Evolutionary conservation across 257 asterid species (phyloP), one percentile per base, ranked within the genome.

Genomic region (Datura wrightii): DNA sequence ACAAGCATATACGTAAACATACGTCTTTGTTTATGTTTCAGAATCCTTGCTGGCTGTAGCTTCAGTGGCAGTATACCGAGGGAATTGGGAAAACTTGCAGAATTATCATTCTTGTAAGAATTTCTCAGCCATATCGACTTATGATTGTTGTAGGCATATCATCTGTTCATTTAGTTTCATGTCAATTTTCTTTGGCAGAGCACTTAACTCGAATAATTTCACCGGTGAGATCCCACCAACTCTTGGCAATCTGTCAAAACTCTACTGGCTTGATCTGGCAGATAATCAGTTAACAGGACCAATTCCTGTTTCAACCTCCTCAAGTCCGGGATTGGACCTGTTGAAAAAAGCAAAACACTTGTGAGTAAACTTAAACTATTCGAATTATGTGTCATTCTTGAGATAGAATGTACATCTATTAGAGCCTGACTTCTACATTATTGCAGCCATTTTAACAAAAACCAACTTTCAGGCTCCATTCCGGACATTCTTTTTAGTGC

Each of bases 1-100:
- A 10, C 55, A 1, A 31, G 4, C 82, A 6, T 76, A 36, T 52
- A 52, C 0, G 31, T 0, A 13, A 67, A 67, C 0, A 4, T 24
- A 24, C 31, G 31, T 10, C 14, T 52, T 2, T 55, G 10, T 86
- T 34, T 85, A 58, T 48, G 65, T 82, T 83, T 82, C 94, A 96
- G 99, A 87, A 96, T 96, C 87, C 90, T 96, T 11, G 98, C 99
- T 36, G 99, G 99, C 79, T 96, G 99, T 84, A 83, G 98, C 90
- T 94, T 96, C 86, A 90, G 92, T 37, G 93, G 93, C 86, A 89
- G 79, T 84, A 89, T 96, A 90, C 99, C 98, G 53, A 87, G 85
- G 87, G 98, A 96, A 85, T 67, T 96, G 78, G 99, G 98, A 83
- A 93, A 92, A 62, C 93, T 96, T 83, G 76, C 91, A 4, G 92